These are phyloP conservation scores for Neodidymelliopsis sp. DNA, from an alignment of 2,329 filamentous ascomycete species.

Conservation along the genomic window DNA sequence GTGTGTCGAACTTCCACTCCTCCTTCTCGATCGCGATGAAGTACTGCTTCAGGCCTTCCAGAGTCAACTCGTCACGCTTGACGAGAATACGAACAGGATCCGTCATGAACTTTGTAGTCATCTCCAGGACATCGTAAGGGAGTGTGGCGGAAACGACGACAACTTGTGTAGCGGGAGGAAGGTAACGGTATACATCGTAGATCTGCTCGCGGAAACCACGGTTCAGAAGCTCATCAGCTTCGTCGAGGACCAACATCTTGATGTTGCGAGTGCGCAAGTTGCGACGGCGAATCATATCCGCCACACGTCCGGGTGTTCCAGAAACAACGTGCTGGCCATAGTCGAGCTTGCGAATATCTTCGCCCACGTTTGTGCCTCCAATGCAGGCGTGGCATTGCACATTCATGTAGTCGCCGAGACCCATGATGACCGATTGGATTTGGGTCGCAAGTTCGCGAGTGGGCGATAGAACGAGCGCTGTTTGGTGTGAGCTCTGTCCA, in stretches of 20 bases:
- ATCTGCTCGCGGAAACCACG: conserved; percentile 98
- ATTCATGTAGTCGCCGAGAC: conserved; percentile 99
- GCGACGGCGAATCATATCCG: conserved; percentile 80
- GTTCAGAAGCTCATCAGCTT: conserved; percentile 83
- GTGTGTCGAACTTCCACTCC: conserved; percentile 99
- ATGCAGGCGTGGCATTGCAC: conserved; percentile 99
- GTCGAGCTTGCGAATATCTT: conserved; percentile 96
- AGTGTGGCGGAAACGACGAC: conserved; percentile 96
- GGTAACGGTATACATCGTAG: conserved; percentile 97
- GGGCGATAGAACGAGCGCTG: conserved; percentile 88
- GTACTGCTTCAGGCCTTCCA: conserved; percentile 98
- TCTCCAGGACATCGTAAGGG: conserved; percentile 96
- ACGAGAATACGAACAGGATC: conserved; percentile 95
- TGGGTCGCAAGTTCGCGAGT: conserved; percentile 97
- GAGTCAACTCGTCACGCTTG: conserved; percentile 97
- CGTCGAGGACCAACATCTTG: conserved; percentile 80
- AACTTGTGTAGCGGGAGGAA: conserved; percentile 96
- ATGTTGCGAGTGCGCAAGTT: conserved; percentile 77
- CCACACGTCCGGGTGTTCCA: conserved; percentile 93
- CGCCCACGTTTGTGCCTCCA: conserved; percentile 95
- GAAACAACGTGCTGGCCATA: conserved; percentile 98
- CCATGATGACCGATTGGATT: conserved; percentile 98
- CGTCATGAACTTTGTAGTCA: conserved; percentile 99
- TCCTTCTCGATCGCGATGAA: conserved; percentile 99
- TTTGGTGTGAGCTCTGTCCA: conserved; percentile 33